These are phyloP conservation scores for Triticum monococcum DNA, from an alignment of 176 grass and related monocot species.

Conservation along the genomic window DNA sequence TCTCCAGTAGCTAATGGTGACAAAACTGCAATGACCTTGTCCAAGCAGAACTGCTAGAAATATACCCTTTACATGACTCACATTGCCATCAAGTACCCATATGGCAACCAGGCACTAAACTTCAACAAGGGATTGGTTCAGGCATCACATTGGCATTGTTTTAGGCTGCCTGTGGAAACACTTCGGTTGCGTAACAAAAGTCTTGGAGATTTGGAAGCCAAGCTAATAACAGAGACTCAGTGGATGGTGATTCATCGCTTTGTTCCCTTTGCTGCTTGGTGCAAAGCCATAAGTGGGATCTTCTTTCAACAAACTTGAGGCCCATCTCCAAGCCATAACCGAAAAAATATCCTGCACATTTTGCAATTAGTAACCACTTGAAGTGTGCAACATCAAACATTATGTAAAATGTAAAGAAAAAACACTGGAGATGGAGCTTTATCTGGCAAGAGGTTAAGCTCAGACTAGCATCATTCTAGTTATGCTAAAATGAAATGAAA, in stretches of 20 bases:
- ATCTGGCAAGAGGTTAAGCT: neutral
- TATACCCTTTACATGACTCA: constrained; percentile 58
- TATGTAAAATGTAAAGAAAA: neutral
- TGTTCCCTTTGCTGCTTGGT: constrained; percentile 41
- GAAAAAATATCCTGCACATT: constrained; percentile 46
- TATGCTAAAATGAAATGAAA: neutral
- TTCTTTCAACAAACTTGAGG: constrained; percentile 37
- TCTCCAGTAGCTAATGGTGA: constrained; percentile 47
- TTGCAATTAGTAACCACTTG: constrained; percentile 5
- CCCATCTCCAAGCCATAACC: constrained; percentile 35
- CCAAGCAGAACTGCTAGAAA: constrained; percentile 54
- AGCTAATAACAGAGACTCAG: constrained; percentile 26
- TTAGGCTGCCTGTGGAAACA: constrained; percentile 54
- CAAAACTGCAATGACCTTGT: constrained; percentile 47
- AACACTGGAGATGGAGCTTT: neutral
- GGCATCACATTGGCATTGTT: constrained; percentile 59
- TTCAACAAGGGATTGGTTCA: constrained; percentile 44
- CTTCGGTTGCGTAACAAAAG: constrained; percentile 57
- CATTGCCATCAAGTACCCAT: constrained; percentile 59
- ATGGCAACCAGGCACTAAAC: constrained; percentile 52
- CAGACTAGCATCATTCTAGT: neutral
- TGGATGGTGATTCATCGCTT: constrained; percentile 49
- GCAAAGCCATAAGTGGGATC: constrained; percentile 35
- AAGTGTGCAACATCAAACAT: constrained; percentile 16
- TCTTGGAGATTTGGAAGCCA: constrained; percentile 21